Base-by-base conservation (phyloP, 768 basidiomycete species). In the Rhodotorula diobovata region DNA sequence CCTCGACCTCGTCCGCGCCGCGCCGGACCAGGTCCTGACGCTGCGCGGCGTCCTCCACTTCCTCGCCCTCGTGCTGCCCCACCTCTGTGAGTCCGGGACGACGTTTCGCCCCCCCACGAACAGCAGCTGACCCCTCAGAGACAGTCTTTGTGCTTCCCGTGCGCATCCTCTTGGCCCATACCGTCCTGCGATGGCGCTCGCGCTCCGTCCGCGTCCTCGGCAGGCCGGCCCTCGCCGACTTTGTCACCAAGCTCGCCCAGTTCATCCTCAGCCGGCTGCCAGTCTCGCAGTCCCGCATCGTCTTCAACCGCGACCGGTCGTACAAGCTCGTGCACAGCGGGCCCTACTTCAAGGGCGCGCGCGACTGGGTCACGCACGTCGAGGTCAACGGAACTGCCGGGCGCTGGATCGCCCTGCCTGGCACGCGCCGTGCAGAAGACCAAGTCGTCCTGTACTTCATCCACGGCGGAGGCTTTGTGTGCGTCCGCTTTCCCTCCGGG, bases 331-430 rank as follows among this genome's bases (percentile, higher is more conserved):
- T 48, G 14, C 35, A 57, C 23, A 10, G 35, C 0, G 45, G 35
- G 35, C 23, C 66, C 50, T 5, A 37, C 37, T 15, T 61, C 56
- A 46, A 34, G 18, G 66, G 59, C n/a, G 51, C 51, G n/a, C 28
- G 51, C 14, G 51, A 53, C 15, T 74, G 65, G 65, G 45, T 74
- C 25, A 54, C 37, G 0, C 30, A 41, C 25, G 68, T 70, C 43
- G 62, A 64, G 34, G 66, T 63, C 10, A 71, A 74, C 30, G 73
- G 73, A 0, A 71, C 67, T 2, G 57, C 32, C 0, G 73, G 73
- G 0, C 18, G 69, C 15, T 74, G 73, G 73, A 64, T 71, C 39
- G 69, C 73, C 4, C 43, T 41, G 8, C 73, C 73, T 4, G 69
- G 67, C 12, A 71, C 63, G 5, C 48, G 65, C 37, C 59, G 69